Evolutionary conservation across 2,329 filamentous ascomycete genomes (phyloP).

Genomic region (Alternaria sp.): DNA sequence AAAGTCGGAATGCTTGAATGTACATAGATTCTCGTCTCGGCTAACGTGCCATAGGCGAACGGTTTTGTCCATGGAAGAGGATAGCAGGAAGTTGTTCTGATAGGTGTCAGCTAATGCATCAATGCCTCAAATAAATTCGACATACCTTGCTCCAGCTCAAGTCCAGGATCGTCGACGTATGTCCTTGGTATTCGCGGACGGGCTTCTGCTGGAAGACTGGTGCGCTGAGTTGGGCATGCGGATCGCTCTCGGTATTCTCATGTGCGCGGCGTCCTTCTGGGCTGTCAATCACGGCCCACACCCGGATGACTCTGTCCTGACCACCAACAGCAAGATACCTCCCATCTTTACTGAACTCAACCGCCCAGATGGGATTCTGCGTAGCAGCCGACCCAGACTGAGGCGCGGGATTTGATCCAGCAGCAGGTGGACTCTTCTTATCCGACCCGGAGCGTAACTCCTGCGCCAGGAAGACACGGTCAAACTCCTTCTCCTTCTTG

Average conservation of each 20-base stretch:
- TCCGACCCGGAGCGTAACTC: slow-evolving; percentile 70
- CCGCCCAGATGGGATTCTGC: slow-evolving; percentile 82
- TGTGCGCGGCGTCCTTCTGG: slow-evolving; percentile 77
- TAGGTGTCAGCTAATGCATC: not conserved
- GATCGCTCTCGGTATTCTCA: slow-evolving; percentile 71
- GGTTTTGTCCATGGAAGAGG: slow-evolving; percentile 97
- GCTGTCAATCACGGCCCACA: slow-evolving; percentile 88
- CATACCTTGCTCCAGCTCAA: slow-evolving; percentile 90
- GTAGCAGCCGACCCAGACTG: slow-evolving; percentile 42
- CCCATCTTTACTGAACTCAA: slow-evolving; percentile 91
- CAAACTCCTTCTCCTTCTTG: slow-evolving; percentile 82
- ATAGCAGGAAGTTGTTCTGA: slow-evolving; percentile 90
- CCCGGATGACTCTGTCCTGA: slow-evolving; percentile 81
- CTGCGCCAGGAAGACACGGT: slow-evolving; percentile 89
- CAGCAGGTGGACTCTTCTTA: slow-evolving; percentile 36
- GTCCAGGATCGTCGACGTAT: slow-evolving; percentile 85
- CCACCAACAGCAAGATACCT: slow-evolving; percentile 91
- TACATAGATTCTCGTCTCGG: slow-evolving; percentile 83
- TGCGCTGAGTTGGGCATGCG: slow-evolving; percentile 72
- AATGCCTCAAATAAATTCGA: not conserved
- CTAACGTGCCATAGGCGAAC: slow-evolving; percentile 93
- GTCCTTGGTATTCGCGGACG: slow-evolving; percentile 79
- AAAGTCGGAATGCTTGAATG: slow-evolving; percentile 93
- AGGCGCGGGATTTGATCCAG: slow-evolving; percentile 34
- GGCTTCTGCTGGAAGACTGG: slow-evolving; percentile 87